phyloP scores from a whole-genome alignment of 2,329 filamentous ascomycete genomes.

The Endoconidiophora laricicola region DNA sequence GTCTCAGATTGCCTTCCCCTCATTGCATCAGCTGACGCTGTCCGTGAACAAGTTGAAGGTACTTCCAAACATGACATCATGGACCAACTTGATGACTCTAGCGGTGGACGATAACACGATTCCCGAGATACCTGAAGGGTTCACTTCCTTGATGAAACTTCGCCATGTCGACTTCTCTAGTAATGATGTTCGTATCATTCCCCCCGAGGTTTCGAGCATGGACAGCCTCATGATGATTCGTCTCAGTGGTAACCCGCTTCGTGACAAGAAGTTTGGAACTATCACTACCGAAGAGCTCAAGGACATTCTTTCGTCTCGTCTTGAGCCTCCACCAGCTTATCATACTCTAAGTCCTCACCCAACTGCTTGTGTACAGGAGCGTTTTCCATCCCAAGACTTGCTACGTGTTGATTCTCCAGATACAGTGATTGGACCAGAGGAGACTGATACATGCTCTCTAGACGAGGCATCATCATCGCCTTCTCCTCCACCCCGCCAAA shows the following conservation, averaged over 20 bases:
- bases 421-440: conserved; percentile 12
- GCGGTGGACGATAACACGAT: conserved; percentile 72
- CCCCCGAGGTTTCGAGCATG: conserved; percentile 66
- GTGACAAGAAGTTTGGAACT: conserved; percentile 71
- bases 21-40: conserved; percentile 56
- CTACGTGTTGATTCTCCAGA: conserved; percentile 10
- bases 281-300: conserved; percentile 73
- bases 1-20: conserved; percentile 45
- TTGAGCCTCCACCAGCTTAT: conserved; percentile 35
- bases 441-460: background rate
- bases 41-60: conserved; percentile 61
- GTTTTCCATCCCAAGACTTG: background rate
- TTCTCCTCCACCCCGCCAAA: background rate
- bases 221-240: conserved; percentile 56
- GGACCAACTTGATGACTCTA: conserved; percentile 56
- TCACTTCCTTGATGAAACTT: conserved; percentile 49
- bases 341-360: conserved; percentile 5
- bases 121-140: conserved; percentile 56
- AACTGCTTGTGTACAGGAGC: background rate
- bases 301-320: conserved; percentile 47
- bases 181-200: conserved; percentile 65
- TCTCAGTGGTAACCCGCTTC: conserved; percentile 75
- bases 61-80: conserved; percentile 59
- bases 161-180: conserved; percentile 68
- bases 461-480: background rate